Conservation (phyloP, 768 basidiomycete genomes). For the Tulasnella calospora region DNA sequence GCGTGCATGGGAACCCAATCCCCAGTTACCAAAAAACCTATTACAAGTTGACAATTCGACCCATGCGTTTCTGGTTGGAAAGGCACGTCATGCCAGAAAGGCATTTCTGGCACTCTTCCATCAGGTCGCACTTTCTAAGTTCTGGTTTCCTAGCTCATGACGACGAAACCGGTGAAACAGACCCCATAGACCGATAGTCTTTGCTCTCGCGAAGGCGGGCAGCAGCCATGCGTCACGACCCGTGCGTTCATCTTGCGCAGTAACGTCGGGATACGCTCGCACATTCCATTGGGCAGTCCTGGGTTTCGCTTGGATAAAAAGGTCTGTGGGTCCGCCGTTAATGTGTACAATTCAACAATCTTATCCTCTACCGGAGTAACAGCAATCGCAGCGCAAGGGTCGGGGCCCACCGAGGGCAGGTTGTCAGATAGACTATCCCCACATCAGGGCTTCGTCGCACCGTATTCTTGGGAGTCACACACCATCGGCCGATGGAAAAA, state of each 20-base stretch:
- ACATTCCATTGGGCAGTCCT: neutral
- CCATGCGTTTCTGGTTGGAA: neutral
- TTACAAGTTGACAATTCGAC: neutral
- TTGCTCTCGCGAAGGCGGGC: neutral
- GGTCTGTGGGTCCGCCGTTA: neutral
- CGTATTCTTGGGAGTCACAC: constrained; percentile 2
- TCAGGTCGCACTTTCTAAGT: neutral
- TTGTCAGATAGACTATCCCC: constrained; percentile 7
- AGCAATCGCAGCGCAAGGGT: neutral
- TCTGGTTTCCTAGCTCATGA: neutral
- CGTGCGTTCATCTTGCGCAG: constrained; percentile 6
- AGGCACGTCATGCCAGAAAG: neutral
- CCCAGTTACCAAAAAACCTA: neutral
- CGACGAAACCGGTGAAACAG: neutral
- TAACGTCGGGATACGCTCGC: neutral
- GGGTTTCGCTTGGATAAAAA: neutral
- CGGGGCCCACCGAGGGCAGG: neutral
- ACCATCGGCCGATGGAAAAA: constrained; percentile 9
- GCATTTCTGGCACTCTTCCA: neutral
- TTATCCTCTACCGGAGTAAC: constrained; percentile 1
- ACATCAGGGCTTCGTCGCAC: neutral
- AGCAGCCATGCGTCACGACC: neutral
- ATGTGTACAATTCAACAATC: neutral
- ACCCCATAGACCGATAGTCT: neutral
- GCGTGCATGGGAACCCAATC: neutral